phyloP scores from a whole-genome alignment of 371 early-diverging fungal genomes.

The Blastocladiella emersonii region DNA sequence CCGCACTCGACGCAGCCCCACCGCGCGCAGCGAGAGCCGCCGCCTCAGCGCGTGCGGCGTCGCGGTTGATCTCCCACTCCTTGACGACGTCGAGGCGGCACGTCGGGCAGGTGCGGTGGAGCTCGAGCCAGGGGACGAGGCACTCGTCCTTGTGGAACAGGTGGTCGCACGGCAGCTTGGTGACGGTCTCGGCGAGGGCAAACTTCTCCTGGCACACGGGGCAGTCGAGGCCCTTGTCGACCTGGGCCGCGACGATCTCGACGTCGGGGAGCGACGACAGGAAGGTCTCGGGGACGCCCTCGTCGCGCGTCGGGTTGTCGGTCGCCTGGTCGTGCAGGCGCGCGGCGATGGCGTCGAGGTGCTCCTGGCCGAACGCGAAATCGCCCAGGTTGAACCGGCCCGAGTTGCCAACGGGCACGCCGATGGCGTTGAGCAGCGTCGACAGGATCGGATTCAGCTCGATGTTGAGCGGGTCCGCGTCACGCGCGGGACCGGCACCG shows the following conservation, averaged over 20 bases:
- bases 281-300: neutral
- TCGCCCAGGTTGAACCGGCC: neutral
- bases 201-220: conserved; percentile 2
- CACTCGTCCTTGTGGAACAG: conserved; percentile 1
- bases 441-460: too few species aligned
- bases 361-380: neutral
- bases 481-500: too few species aligned
- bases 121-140: neutral
- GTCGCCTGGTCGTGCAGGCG: neutral
- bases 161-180: neutral
- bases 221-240: neutral
- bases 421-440: too few species aligned
- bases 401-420: neutral
- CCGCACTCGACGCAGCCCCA: too few species aligned
- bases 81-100: neutral
- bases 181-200: neutral
- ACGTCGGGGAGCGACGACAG: neutral
- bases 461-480: too few species aligned
- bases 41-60: too few species aligned
- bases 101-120: neutral
- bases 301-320: too few species aligned
- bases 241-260: neutral
- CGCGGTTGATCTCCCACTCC: neutral
- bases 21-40: too few species aligned
- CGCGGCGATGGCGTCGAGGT: neutral